phyloP scores from a whole-genome alignment of 2,329 filamentous ascomycete species.

The Colletotrichum sp. region DNA sequence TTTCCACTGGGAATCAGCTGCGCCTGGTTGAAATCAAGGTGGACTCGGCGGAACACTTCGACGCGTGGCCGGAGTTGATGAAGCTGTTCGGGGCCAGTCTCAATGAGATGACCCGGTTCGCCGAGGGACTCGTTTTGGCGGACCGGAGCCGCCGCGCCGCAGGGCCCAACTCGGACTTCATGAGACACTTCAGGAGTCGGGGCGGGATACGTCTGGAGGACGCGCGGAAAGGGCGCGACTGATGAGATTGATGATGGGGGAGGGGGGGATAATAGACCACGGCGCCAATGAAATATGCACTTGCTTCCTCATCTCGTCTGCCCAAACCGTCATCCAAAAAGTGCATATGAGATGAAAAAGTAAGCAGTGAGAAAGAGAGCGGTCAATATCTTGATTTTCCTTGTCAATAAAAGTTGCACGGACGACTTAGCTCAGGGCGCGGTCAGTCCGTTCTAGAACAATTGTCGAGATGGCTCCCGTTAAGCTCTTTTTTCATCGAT shows the following conservation, averaged over 20 bases:
- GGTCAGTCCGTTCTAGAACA: background rate
- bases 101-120: slow-evolving; percentile 14
- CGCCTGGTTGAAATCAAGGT: slow-evolving; percentile 22
- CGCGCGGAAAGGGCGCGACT: slow-evolving; percentile 6
- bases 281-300: background rate
- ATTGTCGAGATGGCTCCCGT: background rate
- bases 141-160: slow-evolving; percentile 14
- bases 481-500: background rate
- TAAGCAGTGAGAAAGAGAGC: background rate
- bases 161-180: slow-evolving; percentile 14
- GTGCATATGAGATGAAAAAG: background rate
- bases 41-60: slow-evolving; percentile 19
- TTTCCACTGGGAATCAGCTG: slow-evolving; percentile 17
- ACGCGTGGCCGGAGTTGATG: slow-evolving; percentile 20
- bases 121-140: slow-evolving; percentile 10
- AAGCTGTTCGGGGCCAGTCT: slow-evolving; percentile 19
- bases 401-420: background rate
- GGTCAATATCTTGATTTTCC: background rate
- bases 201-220: slow-evolving; percentile 15
- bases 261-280: background rate
- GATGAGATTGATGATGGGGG: background rate
- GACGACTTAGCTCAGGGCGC: background rate
- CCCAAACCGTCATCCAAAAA: background rate
- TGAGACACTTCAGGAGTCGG: slow-evolving; percentile 15
- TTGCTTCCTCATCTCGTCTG: background rate